phyloP scores from a whole-genome alignment of 148 eudicot genomes.

The Nepenthes mirabilis region DNA sequence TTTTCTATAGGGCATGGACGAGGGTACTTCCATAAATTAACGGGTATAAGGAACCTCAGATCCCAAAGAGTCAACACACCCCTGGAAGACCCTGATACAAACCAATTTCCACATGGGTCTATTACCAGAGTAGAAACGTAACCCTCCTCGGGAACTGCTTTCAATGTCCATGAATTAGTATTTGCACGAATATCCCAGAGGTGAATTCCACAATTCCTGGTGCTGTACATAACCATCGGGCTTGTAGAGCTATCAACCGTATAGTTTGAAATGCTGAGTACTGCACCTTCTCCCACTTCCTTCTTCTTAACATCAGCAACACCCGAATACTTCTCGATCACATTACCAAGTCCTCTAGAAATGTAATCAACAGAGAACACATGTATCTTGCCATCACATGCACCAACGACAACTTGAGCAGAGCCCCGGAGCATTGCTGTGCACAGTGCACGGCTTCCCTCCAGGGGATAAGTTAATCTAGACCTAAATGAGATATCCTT shows the following conservation, averaged over 20 bases:
- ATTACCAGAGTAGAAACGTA: slow-evolving; percentile 64
- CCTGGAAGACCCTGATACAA: slow-evolving; percentile 92
- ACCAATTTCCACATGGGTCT: slow-evolving; percentile 94
- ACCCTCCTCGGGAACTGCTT: slow-evolving; percentile 78
- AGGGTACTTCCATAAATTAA: slow-evolving; percentile 83
- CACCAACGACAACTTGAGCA: slow-evolving; percentile 77
- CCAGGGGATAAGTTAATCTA: slow-evolving; percentile 78
- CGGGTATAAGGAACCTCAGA: slow-evolving; percentile 81
- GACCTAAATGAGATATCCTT: slow-evolving; percentile 97
- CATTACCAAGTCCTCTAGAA: slow-evolving; percentile 77
- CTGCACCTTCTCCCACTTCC: slow-evolving; percentile 73
- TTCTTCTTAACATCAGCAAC: slow-evolving; percentile 72
- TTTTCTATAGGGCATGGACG: slow-evolving; percentile 67
- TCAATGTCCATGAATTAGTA: slow-evolving; percentile 60
- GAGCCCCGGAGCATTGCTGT: slow-evolving; percentile 64
- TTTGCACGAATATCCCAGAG: slow-evolving; percentile 71
- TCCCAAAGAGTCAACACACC: slow-evolving; percentile 96
- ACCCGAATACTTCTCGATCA: slow-evolving; percentile 88
- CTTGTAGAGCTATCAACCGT: slow-evolving; percentile 44
- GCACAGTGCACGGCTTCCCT: slow-evolving; percentile 79
- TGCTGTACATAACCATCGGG: slow-evolving; percentile 74
- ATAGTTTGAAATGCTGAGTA: slow-evolving; percentile 63
- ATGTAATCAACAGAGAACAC: slow-evolving; percentile 84
- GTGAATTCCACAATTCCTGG: slow-evolving; percentile 79
- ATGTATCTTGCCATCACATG: slow-evolving; percentile 79